These are phyloP conservation scores for Chlorella sp. DNA, from an alignment of 139 green algal genomes.

Conservation along the genomic window DNA sequence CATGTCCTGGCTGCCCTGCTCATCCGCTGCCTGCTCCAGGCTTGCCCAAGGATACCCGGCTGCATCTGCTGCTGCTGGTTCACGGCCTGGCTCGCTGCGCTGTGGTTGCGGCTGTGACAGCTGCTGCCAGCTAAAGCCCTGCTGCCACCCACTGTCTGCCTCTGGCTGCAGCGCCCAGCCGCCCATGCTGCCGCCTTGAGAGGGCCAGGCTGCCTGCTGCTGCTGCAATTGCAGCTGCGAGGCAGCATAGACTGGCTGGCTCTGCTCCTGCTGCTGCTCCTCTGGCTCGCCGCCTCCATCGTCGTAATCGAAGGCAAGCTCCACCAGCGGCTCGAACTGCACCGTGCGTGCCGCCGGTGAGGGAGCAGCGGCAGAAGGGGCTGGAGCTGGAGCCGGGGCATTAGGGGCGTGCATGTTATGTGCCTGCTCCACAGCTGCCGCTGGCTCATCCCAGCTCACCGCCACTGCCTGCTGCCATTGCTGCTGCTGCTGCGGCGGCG, in stretches of 20 bases:
- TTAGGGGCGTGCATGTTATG: not conserved
- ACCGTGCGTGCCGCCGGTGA: too few relatives aligned
- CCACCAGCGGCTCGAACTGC: too few relatives aligned
- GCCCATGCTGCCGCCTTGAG: not conserved
- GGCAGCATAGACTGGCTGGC: not conserved
- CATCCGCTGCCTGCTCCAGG: not conserved
- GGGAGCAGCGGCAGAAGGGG: not conserved
- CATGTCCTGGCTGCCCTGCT: not conserved
- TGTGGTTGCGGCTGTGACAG: not conserved
- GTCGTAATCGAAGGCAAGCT: too few relatives aligned
- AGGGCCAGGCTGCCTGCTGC: too few relatives aligned
- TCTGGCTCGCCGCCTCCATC: too few relatives aligned
- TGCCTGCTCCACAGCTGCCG: not conserved
- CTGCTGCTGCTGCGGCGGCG: not conserved
- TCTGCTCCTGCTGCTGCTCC: not conserved
- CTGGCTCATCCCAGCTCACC: conserved; percentile 3
- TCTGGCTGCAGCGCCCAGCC: not conserved
- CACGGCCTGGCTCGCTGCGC: not conserved
- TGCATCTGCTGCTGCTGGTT: not conserved
- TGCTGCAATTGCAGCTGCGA: too few relatives aligned
- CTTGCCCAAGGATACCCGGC: not conserved
- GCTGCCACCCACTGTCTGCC: not conserved
- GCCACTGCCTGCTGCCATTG: not conserved
- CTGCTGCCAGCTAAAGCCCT: not conserved
- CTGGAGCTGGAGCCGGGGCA: not conserved